Evolutionary conservation across 805 yeast species (phyloP).

Genomic region (Saccharomycopsis capsularis): DNA sequence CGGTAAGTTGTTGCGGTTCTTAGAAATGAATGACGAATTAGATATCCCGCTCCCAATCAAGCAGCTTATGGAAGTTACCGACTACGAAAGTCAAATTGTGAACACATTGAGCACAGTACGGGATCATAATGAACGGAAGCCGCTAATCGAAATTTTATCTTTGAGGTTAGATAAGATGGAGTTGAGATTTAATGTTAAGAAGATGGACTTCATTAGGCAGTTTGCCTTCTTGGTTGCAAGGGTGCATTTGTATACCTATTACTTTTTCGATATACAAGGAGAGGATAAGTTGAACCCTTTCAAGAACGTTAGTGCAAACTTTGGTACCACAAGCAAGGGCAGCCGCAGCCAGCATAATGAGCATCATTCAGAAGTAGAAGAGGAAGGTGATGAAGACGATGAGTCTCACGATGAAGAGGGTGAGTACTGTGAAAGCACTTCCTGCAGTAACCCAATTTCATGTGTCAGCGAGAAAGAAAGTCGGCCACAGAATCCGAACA

Average conservation of each 20-base stretch:
- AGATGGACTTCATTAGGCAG: conserved; percentile 61
- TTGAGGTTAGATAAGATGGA: conserved; percentile 75
- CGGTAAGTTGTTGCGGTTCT: conserved; percentile 43
- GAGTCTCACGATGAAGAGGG: conserved; percentile 35
- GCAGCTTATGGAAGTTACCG: conserved; percentile 76
- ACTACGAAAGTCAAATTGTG: conserved; percentile 80
- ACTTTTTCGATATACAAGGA: conserved; percentile 53
- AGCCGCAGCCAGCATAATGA: too few species aligned
- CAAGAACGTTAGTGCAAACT: neutral
- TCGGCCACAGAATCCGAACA: too few species aligned
- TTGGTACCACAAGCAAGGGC: too few species aligned
- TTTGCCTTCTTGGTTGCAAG: conserved; percentile 67
- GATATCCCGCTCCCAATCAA: conserved; percentile 53
- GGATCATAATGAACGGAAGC: conserved; percentile 66
- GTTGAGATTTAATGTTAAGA: conserved; percentile 39
- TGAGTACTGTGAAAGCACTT: too few species aligned
- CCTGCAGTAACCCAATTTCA: too few species aligned
- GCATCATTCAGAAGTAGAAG: too few species aligned
- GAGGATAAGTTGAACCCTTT: neutral
- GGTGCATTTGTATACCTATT: conserved; percentile 76
- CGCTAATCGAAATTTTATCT: conserved; percentile 63
- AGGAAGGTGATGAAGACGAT: conserved; percentile 1
- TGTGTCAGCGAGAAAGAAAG: too few species aligned
- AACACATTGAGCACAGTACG: conserved; percentile 40
- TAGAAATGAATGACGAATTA: conserved; percentile 31